Evolutionary conservation across 495 filamentous ascomycete genomes (phyloP), one percentile per base, ranked within the genome.

Genomic region (Clavariopsis aquatica): DNA sequence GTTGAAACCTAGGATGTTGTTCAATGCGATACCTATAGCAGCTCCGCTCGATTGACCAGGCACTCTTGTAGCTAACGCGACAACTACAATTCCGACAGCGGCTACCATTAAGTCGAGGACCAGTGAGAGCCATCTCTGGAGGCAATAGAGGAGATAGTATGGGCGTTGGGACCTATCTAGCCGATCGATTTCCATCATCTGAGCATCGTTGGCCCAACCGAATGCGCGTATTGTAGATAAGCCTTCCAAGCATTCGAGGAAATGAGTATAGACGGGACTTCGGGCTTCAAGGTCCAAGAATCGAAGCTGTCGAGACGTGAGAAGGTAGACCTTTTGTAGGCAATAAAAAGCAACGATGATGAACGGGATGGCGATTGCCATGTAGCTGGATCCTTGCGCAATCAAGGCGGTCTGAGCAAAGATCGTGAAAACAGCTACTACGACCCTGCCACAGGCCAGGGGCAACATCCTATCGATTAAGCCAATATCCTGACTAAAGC

Each of bases 101-200:
- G 72, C 70, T 22, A 69, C 65, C 7, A 73, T 49, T 8, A 74
- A 51, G 31, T 74, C 71, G 13, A 74, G 54, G n/a, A 73, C 69
- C 3, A 74, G 29, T 6, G 64, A 68, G 6, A 74, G 65, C 65
- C 79, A 81, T 15, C 74, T 72, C 79, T 67, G 81, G 12, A 82
- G 77, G 28, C 77, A 76, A 55, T 80, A 83, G 49, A 87, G 77
- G 22, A 85, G 77, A 64, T 86, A 87, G 68, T 82, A 84, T 23
- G 84, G 84, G 23, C 77, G 72, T 60, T 87, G 84, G 3, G 82
- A 84, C 17, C 74, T 72, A 64, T 91, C 86, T 3, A 92, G 69
- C 2, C 81, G 74, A 4, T 62, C 38, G 10, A 76, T 74, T 57
- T 47, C 57, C 29, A 61, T 68, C 12, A 76, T 69, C 54, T 81